Base-by-base conservation (phyloP, 768 basidiomycete genomes). In the Hysterangium stoloniferum region DNA sequence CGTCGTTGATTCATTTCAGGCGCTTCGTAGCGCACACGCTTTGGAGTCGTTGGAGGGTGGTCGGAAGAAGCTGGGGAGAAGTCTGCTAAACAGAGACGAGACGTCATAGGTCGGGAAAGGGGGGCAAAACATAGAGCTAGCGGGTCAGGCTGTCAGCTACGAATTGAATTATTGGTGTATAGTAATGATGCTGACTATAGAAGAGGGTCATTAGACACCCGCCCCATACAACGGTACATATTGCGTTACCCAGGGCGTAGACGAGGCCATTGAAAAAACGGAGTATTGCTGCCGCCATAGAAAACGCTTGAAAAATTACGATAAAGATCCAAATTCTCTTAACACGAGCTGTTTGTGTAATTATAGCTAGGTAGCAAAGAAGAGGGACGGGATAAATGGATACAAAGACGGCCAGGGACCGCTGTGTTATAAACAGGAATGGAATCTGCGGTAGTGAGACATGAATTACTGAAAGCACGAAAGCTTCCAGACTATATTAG, bases 331-430 rank as follows among this genome's bases (percentile, higher is more conserved):
- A 51, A 19, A 42, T 42, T 32, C 49, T 43, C 40, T 40, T 37
- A 29, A 51, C 29, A 6, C 49, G 35, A 5, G 37, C 13, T 11
- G 28, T 33, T 8, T 51, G 19, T 15, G 49, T 27, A 22, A 29
- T 27, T n/a, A 32, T 20, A 29, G 37, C 25, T 9, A 51, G 32
- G 27, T 42, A n/a, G 13, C 15, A 19, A 19, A 41, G 31, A 8
- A 51, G 38, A 17, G 49, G 49, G 27, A 51, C 43, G 15, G 49
- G 49, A 42, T 41, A 43, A 40, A 51, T 24, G 20, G 35, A 37
- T 13, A 40, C 38, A 27, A 51, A 2, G 13, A 51, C 31, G 5
- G 17, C 19, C 15, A 42, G 22, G 13, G 40, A n/a, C 24, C 22
- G 36, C 15, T 27, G 49, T 20, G 24, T 29, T 20, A 13, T 19